These are phyloP conservation scores for Onygena corvina DNA, from an alignment of 2,329 filamentous ascomycete species.

Conservation along the genomic window DNA sequence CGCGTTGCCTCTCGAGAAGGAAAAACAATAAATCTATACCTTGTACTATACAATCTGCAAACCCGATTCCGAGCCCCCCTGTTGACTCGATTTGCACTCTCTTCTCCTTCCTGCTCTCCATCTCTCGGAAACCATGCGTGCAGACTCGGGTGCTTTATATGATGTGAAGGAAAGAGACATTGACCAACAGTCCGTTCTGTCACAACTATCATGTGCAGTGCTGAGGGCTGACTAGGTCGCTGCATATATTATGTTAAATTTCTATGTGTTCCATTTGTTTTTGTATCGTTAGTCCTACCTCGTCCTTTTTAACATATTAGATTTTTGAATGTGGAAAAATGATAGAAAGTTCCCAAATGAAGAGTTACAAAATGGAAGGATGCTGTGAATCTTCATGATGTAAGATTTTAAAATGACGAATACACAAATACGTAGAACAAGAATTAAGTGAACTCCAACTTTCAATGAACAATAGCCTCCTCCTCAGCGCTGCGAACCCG, in stretches of 20 bases:
- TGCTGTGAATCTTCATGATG: not conserved
- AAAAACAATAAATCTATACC: not conserved
- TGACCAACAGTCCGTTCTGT: not conserved
- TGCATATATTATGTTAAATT: not conserved
- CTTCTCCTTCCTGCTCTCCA: not conserved
- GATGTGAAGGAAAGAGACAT: slow-evolving; percentile 1
- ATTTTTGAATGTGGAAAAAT: not conserved
- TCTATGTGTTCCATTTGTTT: not conserved
- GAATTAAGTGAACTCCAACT: too few relatives aligned
- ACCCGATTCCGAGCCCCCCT: not conserved
- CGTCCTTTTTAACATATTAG: not conserved
- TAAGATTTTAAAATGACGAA: too few relatives aligned
- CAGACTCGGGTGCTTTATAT: not conserved
- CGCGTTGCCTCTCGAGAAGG: not conserved
- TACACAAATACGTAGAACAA: too few relatives aligned
- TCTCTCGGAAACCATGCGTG: not conserved
- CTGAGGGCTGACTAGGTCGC: not conserved
- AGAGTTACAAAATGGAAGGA: not conserved
- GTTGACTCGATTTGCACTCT: not conserved
- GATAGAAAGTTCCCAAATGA: not conserved
- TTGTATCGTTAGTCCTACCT: not conserved
- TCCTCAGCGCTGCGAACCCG: not conserved
- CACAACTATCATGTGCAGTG: not conserved
- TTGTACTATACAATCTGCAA: slow-evolving; percentile 4
- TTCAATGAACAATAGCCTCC: not conserved